Evolutionary conservation across 2,329 filamentous ascomycete species (phyloP).

Genomic region (Alternaria conjuncta): DNA sequence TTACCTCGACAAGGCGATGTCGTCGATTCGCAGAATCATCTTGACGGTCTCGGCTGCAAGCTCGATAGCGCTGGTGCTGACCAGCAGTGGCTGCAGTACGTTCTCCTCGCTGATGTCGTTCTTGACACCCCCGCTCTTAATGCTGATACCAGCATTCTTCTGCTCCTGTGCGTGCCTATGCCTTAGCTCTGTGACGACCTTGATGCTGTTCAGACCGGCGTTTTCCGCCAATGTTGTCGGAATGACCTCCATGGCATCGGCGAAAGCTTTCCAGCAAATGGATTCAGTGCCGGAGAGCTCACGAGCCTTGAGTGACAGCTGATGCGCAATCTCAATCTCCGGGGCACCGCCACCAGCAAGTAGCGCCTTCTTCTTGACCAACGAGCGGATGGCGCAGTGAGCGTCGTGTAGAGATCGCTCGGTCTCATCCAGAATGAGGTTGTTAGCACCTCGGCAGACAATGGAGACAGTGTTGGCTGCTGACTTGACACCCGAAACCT

Average conservation of each 20-base stretch:
- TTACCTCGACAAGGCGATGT: conserved; percentile 62
- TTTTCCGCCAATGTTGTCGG: conserved; percentile 97
- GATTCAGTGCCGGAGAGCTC: conserved; percentile 88
- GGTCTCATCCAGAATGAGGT: conserved; percentile 92
- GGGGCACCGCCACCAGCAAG: conserved; percentile 96
- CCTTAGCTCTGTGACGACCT: conserved; percentile 94
- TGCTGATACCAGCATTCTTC: conserved; percentile 95
- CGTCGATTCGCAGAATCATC: conserved; percentile 79
- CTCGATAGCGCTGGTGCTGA: conserved; percentile 97
- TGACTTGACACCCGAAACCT: conserved; percentile 89
- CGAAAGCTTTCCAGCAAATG: conserved; percentile 99
- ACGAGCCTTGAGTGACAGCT: conserved; percentile 81
- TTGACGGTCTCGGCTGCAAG: conserved; percentile 98
- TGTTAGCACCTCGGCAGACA: conserved; percentile 92
- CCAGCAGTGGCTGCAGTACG: conserved; percentile 91
- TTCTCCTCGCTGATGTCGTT: conserved; percentile 96
- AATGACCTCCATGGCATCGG: conserved; percentile 95
- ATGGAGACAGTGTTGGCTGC: conserved; percentile 88
- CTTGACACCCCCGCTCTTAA: conserved; percentile 97
- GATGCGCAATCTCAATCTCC: conserved; percentile 93
- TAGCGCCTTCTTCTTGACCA: conserved; percentile 99
- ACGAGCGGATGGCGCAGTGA: conserved; percentile 93
- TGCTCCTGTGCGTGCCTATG: conserved; percentile 95
- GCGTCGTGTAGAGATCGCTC: conserved; percentile 97
- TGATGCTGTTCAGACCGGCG: conserved; percentile 96